phyloP scores from a whole-genome alignment of 129 eudicot genomes.

The Helichrysum umbraculigerum region DNA sequence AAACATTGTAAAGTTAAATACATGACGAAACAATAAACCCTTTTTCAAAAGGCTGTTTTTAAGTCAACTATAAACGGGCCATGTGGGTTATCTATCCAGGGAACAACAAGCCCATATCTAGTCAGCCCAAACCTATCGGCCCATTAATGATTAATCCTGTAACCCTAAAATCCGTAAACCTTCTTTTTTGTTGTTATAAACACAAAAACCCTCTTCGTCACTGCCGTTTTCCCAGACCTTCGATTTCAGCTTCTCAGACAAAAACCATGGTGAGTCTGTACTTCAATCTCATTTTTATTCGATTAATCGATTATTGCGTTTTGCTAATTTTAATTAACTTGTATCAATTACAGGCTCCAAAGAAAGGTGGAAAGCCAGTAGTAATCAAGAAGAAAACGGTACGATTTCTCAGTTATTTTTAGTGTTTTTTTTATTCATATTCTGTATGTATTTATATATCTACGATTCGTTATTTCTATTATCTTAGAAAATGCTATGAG shows the following conservation, averaged over 20 bases:
- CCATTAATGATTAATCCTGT: neutral
- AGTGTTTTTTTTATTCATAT: neutral
- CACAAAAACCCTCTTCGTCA: constrained; percentile 16
- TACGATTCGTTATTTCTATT: neutral
- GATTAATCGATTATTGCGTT: neutral
- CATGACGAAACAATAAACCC: too few species aligned
- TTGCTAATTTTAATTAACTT: neutral
- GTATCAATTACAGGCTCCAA: constrained; percentile 61
- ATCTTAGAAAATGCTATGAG: neutral
- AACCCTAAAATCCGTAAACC: constrained; percentile 28
- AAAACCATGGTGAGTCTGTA: constrained; percentile 27
- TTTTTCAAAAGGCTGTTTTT: too few species aligned
- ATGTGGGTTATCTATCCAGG: too few species aligned
- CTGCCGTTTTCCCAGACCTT: constrained; percentile 39
- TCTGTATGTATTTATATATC: too few species aligned
- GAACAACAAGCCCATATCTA: neutral
- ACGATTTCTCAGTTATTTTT: constrained; percentile 5
- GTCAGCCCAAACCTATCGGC: neutral
- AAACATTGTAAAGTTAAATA: too few species aligned
- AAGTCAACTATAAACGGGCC: too few species aligned
- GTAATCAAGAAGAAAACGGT: constrained; percentile 72
- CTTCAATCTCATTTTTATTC: neutral
- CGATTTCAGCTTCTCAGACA: constrained; percentile 8
- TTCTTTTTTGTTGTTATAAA: constrained; percentile 10
- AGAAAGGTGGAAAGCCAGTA: constrained; percentile 73